A percentile compares a stretch with the other conserved stretches of the same genome.
phyloP scores from a whole-genome alignment of 2,329 filamentous ascomycete species.

The Aspergillus sclerotialis region DNA sequence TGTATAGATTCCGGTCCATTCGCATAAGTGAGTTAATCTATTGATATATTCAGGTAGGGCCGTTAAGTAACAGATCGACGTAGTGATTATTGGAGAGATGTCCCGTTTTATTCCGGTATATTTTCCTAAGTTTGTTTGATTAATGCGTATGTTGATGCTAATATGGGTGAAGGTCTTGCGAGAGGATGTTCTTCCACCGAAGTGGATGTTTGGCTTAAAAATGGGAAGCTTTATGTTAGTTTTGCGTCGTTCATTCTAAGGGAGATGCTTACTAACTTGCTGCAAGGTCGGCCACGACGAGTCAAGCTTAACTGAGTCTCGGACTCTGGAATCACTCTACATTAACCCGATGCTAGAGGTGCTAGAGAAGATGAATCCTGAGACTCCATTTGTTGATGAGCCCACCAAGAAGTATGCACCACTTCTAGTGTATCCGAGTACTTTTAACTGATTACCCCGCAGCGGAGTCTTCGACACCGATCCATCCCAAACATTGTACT shows the following conservation, averaged over 20 bases:
- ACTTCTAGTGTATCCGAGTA: constrained; percentile 1
- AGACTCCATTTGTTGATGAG: constrained; percentile 40
- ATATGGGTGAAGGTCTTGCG: constrained; percentile 41
- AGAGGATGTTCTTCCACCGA: constrained; percentile 53
- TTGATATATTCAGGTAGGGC: neutral
- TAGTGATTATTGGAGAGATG: constrained; percentile 52
- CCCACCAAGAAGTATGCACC: constrained; percentile 43
- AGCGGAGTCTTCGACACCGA: constrained; percentile 55
- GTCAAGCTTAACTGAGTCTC: constrained; percentile 43
- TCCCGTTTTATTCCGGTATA: constrained; percentile 40
- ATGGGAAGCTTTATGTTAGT: constrained; percentile 48
- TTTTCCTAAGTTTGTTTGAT: neutral
- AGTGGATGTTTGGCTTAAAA: constrained; percentile 55
- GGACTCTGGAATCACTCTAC: constrained; percentile 53
- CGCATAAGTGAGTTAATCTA: constrained; percentile 28
- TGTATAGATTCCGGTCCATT: constrained; percentile 33
- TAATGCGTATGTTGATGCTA: constrained; percentile 17
- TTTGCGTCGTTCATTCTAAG: neutral
- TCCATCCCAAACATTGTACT: constrained; percentile 52
- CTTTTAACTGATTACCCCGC: neutral
- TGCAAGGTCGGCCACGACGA: constrained; percentile 50
- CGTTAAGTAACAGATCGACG: constrained; percentile 2
- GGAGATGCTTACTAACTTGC: constrained; percentile 3
- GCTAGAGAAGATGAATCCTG: constrained; percentile 50
- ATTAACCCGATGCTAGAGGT: constrained; percentile 53